A percentile compares a stretch with the other conserved stretches of the same genome.
These are phyloP conservation scores for Lactarius hengduanensis DNA, from an alignment of 768 basidiomycete genomes.

Conservation along the genomic window DNA sequence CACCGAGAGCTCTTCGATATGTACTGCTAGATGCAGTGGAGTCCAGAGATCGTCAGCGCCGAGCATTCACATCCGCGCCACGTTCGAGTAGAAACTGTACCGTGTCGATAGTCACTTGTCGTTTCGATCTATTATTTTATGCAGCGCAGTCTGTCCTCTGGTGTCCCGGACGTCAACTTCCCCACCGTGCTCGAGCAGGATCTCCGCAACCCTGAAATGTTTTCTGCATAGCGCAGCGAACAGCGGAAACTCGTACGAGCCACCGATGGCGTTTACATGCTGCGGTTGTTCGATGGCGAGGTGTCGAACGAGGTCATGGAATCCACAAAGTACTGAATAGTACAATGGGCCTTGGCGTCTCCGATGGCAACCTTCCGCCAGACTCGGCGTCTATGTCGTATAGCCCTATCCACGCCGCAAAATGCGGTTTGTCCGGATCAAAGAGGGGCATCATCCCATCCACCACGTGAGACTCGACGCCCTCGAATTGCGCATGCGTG, in stretches of 20 bases:
- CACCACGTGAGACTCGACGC: not conserved
- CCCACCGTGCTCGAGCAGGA: not conserved
- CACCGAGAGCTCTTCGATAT: not conserved
- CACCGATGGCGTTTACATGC: constrained; percentile 2
- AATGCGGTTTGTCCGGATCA: not conserved
- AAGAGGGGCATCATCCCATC: not conserved
- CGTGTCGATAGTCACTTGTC: no score
- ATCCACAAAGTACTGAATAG: constrained; percentile 4
- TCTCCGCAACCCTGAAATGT: not conserved
- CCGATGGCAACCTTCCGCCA: not conserved
- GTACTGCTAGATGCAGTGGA: not conserved
- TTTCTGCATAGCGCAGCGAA: not conserved
- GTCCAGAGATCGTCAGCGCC: not conserved
- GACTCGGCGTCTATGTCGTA: not conserved
- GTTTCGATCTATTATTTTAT: no score
- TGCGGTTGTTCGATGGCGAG: constrained; percentile 4
- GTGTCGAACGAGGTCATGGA: not conserved
- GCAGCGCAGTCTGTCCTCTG: not conserved
- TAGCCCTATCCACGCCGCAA: not conserved
- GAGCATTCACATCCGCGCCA: not conserved
- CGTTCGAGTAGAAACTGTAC: no score
- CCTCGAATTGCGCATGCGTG: not conserved
- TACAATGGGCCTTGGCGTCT: constrained; percentile 2
- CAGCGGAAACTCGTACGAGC: not conserved
- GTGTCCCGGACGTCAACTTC: no score